Percentiles rank a stretch among this genome's conserved stretches.
Conservation (phyloP, 148 eudicot genomes). For the Nyssa sinensis region DNA sequence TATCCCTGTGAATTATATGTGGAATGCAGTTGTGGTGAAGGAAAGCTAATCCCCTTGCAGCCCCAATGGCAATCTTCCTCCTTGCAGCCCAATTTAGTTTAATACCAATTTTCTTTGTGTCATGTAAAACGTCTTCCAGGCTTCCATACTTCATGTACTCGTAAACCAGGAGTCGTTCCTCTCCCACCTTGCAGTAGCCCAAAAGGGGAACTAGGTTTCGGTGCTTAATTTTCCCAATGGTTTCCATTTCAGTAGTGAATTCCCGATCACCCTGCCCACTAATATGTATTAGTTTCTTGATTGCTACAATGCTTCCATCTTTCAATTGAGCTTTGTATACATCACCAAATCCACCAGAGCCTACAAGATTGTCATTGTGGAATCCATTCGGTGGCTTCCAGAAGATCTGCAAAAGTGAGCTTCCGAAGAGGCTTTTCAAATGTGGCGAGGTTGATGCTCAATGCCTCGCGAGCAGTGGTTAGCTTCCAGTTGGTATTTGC, state of each 20-base stretch:
- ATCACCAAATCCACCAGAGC: constrained; percentile 94
- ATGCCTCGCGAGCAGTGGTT: constrained; percentile 63
- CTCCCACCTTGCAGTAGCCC: constrained; percentile 93
- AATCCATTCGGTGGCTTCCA: constrained; percentile 89
- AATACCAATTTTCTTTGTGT: constrained; percentile 55
- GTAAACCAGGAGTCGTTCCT: constrained; percentile 76
- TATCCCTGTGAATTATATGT: constrained; percentile 84
- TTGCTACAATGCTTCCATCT: constrained; percentile 78
- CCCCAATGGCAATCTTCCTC: constrained; percentile 81
- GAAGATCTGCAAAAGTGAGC: constrained; percentile 84
- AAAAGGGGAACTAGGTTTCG: constrained; percentile 79
- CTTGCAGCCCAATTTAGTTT: constrained; percentile 70
- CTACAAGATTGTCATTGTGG: constrained; percentile 61
- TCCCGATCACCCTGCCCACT: constrained; percentile 93
- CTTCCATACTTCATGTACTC: constrained; percentile 93
- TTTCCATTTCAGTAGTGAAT: constrained; percentile 91
- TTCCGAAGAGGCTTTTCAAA: constrained; percentile 78
- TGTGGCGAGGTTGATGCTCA: constrained; percentile 76
- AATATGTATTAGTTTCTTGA: constrained; percentile 79
- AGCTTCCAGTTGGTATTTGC: constrained; percentile 62
- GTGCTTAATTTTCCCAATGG: constrained; percentile 88
- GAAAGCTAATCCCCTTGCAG: constrained; percentile 84
- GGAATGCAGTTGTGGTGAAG: constrained; percentile 89
- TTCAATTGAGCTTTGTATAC: constrained; percentile 86
- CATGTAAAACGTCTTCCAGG: constrained; percentile 78